Percentiles rank a stretch among this genome's conserved stretches.
These are phyloP conservation scores for Dothideomycetidae sp. DNA, from an alignment of 2,329 filamentous ascomycete genomes.

Conservation along the genomic window DNA sequence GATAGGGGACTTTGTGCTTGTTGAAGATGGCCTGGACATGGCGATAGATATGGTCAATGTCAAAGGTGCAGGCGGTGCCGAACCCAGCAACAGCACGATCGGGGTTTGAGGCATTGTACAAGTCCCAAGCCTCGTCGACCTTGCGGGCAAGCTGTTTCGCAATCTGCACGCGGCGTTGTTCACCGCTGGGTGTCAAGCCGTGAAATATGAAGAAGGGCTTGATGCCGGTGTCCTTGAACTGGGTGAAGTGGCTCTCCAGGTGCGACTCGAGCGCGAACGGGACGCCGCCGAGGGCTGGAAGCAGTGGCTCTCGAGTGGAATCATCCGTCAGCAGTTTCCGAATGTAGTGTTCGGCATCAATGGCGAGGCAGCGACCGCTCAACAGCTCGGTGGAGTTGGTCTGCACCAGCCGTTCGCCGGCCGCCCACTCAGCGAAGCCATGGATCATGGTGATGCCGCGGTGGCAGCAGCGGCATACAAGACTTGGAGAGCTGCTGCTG, in stretches of 20 bases:
- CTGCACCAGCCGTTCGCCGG: conserved; percentile 32
- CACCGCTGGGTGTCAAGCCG: conserved; percentile 57
- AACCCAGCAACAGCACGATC: conserved; percentile 75
- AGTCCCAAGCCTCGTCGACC: conserved; percentile 56
- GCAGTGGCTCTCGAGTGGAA: conserved; percentile 67
- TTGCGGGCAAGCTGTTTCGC: conserved; percentile 14
- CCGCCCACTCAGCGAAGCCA: conserved; percentile 44
- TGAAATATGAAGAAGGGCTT: conserved; percentile 85
- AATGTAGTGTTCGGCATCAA: conserved; percentile 85
- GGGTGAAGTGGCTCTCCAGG: conserved; percentile 65
- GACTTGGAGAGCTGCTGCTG: background rate
- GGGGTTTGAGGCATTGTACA: conserved; percentile 71
- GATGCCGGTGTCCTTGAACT: conserved; percentile 52
- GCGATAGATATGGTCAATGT: conserved; percentile 57
- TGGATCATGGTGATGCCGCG: conserved; percentile 25
- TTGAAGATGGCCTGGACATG: conserved; percentile 62
- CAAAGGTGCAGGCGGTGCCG: conserved; percentile 60
- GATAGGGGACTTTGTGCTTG: conserved; percentile 55
- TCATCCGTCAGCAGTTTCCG: conserved; percentile 57
- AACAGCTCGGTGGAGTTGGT: conserved; percentile 54
- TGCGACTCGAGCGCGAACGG: conserved; percentile 60
- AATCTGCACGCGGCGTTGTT: conserved; percentile 10
- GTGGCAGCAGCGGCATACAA: background rate
- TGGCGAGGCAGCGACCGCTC: conserved; percentile 59
- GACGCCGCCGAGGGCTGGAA: conserved; percentile 77